Evolutionary conservation across 768 basidiomycete species (phyloP), one percentile per base, ranked within the genome.

Genomic region (Boletus eberwhitei): DNA sequence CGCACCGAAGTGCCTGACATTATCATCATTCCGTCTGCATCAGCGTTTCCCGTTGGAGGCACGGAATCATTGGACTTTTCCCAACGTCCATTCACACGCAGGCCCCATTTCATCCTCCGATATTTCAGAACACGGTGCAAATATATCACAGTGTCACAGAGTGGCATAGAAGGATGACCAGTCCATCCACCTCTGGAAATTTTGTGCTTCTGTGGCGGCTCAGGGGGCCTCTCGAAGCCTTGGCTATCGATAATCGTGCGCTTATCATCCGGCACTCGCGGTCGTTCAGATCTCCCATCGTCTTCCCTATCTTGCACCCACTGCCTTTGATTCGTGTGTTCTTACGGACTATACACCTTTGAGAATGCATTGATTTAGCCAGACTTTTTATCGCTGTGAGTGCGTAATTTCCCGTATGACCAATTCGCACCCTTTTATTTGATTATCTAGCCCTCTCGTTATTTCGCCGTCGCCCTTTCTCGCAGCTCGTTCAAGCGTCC

Each of bases 121-220:
- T 41, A 44, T 53, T 52, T 44, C 26, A 53, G 51, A 50, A 58
- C 40, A 37, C 35, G 26, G 40, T 44, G 45, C 19, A 55, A 57
- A 69, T 58, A 57, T 55, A 59, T 53, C 55, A 52, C 38, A 8
- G 45, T 65, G 45, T 60, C 55, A 54, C 52, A 56, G 47, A 45
- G 44, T 59, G 54, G 56, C 43, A 59, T 38, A 49, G 58, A 64
- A 67, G 60, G 24, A 49, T 14, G 49, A 47, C 59, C 37, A 64
- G 50, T 57, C 57, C 36, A 53, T 56, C 53, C 44, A 58, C 46
- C 62, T 66, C 64, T 58, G 51, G 53, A 54, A 64, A 52, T 52
- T 61, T 59, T 47, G 46, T 51, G 58, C 57, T 69, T 67, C 67
- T 69, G 59, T 69, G 58, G 63, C 63, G 56, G 49, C 58, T 56